Evolutionary conservation across 331 rosid species (phyloP), one percentile per base, ranked within the genome.

Genomic region (Spiraea crenata): DNA sequence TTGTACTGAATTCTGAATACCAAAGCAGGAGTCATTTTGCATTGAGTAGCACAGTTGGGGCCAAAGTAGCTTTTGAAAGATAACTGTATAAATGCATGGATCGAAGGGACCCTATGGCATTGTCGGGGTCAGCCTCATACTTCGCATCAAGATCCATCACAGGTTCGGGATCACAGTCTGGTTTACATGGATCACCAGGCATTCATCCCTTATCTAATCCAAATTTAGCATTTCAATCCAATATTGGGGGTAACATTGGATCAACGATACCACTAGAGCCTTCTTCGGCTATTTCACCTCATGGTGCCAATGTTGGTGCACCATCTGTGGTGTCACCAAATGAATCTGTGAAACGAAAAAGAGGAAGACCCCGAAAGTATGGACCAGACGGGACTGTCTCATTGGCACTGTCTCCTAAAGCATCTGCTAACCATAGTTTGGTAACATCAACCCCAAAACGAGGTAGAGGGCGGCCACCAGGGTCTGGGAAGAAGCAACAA

Each of bases 281-380:
- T 38, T 80, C 97, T 0, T 78, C 76, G 6, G 74, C 80, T 39
- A 83, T 93, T 73, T 73, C 92, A 44, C 79, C 95, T 19, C 96
- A 92, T 57, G 79, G 87, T 67, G 85, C 85, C 76, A 89, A 85
- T 82, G 80, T 87, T 25, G 89, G 92, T 17, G 82, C 81, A 67
- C 83, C 79, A 74, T 65, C 91, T 31, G 83, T 73, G 58, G 83
- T 69, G 51, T 80, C 87, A 35, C 44, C 86, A 7, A 85, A 83
- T 2, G 98, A 91, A 56, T 73, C 89, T 19, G 69, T 70, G 72
- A 95, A 95, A 72, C 82, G 99, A 79, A 95, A 95, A 84, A 82
- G 99, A 72, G 99, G 99, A 65, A 88, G 99, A 72, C 99, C 99
- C 41, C 75, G 99, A 68, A 95, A 95, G 64, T 95, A 95, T 42